These are phyloP conservation scores for Backusella tuberculispora DNA, from an alignment of 192 early-diverging fungal species.

Conservation along the genomic window DNA sequence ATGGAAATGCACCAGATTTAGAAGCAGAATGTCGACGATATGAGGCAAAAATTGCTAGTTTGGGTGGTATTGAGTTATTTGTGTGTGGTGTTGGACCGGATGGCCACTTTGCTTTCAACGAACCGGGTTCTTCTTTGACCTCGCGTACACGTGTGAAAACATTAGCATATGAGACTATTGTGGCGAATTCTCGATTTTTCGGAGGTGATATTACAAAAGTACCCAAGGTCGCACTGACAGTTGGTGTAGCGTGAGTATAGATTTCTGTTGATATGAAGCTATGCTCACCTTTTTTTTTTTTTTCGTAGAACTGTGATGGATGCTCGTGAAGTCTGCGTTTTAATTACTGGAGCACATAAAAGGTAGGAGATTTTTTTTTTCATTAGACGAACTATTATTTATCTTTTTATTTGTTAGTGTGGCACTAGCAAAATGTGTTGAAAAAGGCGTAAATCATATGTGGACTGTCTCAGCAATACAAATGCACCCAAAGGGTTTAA, in stretches of 20 bases:
- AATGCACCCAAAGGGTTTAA: conserved; percentile 75
- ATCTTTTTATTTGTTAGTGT: conserved; percentile 25
- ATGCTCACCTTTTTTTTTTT: neutral
- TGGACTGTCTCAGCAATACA: conserved; percentile 88
- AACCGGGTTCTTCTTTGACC: conserved; percentile 81
- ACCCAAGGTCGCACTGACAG: conserved; percentile 82
- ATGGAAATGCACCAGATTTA: conserved; percentile 81
- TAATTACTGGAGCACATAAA: conserved; percentile 82
- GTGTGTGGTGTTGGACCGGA: conserved; percentile 84
- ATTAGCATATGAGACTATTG: conserved; percentile 67
- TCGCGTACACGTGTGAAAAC: conserved; percentile 86
- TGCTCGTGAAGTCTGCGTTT: conserved; percentile 79
- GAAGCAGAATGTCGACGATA: conserved; percentile 77
- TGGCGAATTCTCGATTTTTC: conserved; percentile 49
- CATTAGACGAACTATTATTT: neutral
- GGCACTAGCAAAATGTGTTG: conserved; percentile 84
- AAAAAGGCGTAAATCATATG: conserved; percentile 84
- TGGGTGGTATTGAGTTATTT: conserved; percentile 89
- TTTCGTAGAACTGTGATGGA: conserved; percentile 79
- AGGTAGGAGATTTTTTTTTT: conserved; percentile 47
- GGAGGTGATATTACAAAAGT: conserved; percentile 80
- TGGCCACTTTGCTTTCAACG: conserved; percentile 85
- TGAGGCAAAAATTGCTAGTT: conserved; percentile 75
- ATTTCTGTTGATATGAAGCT: neutral
- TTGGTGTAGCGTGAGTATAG: conserved; percentile 69